Evolutionary conservation across 2,329 filamentous ascomycete species (phyloP), one percentile per base, ranked within the genome.

Genomic region (Lasiodiplodia sp.): DNA sequence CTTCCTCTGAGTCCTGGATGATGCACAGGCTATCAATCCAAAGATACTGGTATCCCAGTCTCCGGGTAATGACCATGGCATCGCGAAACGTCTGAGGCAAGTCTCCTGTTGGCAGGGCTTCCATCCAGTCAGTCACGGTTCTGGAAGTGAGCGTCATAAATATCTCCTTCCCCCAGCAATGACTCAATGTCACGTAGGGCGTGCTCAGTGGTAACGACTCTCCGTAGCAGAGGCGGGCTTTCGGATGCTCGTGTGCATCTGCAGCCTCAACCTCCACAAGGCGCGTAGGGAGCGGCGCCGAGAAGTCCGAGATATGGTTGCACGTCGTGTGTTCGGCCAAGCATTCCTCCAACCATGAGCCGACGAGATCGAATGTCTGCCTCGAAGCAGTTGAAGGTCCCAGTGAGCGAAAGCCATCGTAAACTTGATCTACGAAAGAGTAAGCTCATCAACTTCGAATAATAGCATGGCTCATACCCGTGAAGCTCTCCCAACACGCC

Each of bases 1-100:
- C 68, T 8, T 64, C 65, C 12, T 55, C 34, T 11, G 70, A 57
- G 18, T 70, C 58, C 40, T 72, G 70, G 23, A 71, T 25, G 55
- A 72, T 72, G 47, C 70, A 72, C 3, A 72, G 69, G 21, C 70
- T 49, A 21, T 72, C 70, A 2, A 72, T 70, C 70, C 70, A 72
- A 21, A 72, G 47, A 31, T 70, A 71, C 31, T 31, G 37, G 14
- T 62, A 37, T 14, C 58, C 51, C 21, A 71, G 56, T 5, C 14
- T 21, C 2, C 47, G 52, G 10, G 64, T 58, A n/a, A 68, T 52
- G 7, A 40, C 21, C 21, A 72, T 69, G 6, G 70, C 68, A 14
- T 72, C 66, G n/a, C 62, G 38, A 49, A 71, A 71, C 2, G 64
- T 71, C 34, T 65, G 25, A 7, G 67, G 55, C 12, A 66, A 18